Percentiles rank a stretch among this genome's conserved stretches.
phyloP scores from a whole-genome alignment of 257 asterid genomes.

The Forsythia viridissima region DNA sequence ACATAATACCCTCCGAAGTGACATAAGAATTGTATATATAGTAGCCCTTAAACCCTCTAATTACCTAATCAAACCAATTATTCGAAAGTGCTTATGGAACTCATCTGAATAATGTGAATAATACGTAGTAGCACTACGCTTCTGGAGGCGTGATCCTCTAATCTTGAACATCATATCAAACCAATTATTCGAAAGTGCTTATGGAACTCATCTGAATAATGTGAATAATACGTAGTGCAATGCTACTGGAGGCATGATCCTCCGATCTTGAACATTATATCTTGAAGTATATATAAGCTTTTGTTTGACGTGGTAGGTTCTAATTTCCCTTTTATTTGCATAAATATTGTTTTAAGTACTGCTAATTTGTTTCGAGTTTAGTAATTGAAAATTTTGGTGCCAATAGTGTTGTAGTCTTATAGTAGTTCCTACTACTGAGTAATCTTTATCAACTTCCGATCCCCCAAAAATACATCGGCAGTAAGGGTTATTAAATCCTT shows the following conservation, averaged over 20 bases:
- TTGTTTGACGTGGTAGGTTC: background rate
- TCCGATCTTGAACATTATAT: background rate
- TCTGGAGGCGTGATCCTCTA: background rate
- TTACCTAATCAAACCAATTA: background rate
- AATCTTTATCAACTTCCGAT: background rate
- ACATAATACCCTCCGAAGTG: background rate
- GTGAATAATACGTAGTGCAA: background rate
- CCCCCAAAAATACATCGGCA: background rate
- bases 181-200: background rate
- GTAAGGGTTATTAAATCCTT: background rate
- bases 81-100: background rate
- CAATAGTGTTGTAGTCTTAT: background rate
- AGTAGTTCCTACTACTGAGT: background rate
- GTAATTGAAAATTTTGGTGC: background rate
- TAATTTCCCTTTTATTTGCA: background rate
- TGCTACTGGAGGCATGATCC: background rate
- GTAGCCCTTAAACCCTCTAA: background rate
- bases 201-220: background rate
- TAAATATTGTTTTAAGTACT: background rate
- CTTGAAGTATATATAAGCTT: background rate
- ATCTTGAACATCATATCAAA: background rate
- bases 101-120: background rate
- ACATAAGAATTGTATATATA: background rate
- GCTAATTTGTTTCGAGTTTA: background rate
- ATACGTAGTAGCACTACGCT: background rate